Conservation (phyloP, 2,329 filamentous ascomycete species). For the Alternaria alternata region DNA sequence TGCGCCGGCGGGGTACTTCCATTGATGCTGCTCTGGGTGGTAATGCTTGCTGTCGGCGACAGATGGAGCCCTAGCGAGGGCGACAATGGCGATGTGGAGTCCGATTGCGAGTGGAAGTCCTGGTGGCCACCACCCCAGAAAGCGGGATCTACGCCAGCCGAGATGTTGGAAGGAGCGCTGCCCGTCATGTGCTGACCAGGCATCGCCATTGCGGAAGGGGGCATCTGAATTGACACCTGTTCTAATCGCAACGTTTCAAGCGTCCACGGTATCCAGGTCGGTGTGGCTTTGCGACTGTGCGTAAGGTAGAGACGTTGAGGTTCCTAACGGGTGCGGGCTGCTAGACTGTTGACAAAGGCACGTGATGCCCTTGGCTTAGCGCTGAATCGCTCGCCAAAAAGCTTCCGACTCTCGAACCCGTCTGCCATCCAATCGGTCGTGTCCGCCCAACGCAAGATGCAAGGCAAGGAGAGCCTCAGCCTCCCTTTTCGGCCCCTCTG, state of each 20-base stretch:
- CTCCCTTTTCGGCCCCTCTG: constrained; percentile 11
- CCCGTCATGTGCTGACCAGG: constrained; percentile 34
- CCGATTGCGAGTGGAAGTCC: constrained; percentile 28
- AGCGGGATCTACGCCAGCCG: constrained; percentile 44
- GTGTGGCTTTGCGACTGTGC: constrained; percentile 27
- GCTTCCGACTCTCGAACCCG: constrained; percentile 5
- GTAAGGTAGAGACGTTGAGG: constrained; percentile 34
- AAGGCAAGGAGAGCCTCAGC: constrained; percentile 9
- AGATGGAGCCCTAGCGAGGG: constrained; percentile 39
- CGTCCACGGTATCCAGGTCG: constrained; percentile 18
- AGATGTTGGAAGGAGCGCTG: constrained; percentile 26
- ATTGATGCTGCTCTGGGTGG: constrained; percentile 40
- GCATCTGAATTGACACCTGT: constrained; percentile 18
- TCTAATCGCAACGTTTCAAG: constrained; percentile 7
- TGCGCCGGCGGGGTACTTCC: constrained; percentile 43
- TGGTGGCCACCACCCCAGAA: constrained; percentile 44
- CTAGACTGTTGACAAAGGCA: constrained; percentile 13
- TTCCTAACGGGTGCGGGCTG: constrained; percentile 26
- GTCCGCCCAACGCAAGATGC: constrained; percentile 5
- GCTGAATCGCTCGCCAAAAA: constrained; percentile 4
- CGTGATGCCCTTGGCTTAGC: constrained; percentile 14
- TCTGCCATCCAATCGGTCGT: constrained; percentile 12
- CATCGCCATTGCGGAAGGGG: constrained; percentile 39
- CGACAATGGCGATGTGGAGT: constrained; percentile 32
- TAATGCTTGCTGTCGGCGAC: constrained; percentile 41